Base-by-base conservation (phyloP, 176 grass and related monocot genomes). In the Canna indica region DNA sequence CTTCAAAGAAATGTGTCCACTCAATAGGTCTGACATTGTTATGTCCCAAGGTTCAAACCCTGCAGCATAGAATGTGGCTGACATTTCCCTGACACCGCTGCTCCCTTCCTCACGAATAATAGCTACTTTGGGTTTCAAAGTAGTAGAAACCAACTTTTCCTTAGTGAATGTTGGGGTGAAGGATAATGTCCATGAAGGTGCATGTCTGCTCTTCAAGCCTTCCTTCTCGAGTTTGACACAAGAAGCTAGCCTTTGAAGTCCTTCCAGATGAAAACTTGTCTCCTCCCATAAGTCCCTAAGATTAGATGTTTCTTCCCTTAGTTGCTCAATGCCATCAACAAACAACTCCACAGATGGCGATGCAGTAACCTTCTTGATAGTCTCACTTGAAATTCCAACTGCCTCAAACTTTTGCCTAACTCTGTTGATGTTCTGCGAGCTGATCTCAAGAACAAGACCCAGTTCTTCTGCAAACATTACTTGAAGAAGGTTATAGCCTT, bases 81-180 rank as follows among this genome's bases (percentile, higher is more conserved):
- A 74, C 93, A 92, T 97, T 85, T 90, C 89, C 50, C 93, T 84
- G 25, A 92, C 88, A 34, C 93, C 82, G 61, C 92, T 97, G 79
- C 88, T 97, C 16, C 93, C 88, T 87, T 97, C 93, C 83, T 92
- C 93, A 59, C 88, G 84, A 90, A 97, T 91, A 75, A 97, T 77
- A 54, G 88, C 93, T 6, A 97, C 84, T 77, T 90, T 92, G 3
- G 88, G 93, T 72, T 97, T 97, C 2, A 46, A 69, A 63, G 84
- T 75, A 76, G 83, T 53, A 85, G 39, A 34, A 46, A 89, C 27
- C 45, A 92, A 59, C 71, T 90, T 83, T 25, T 66, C 65, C 36
- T 92, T 69, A 63, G 86, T 87, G 73, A 87, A 87, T 41, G 75
- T 79, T 20, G 88, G 88, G 18, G 50, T 81, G 75, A 92, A 97